Evolutionary conservation across 495 filamentous ascomycete species (phyloP).

Genomic region (Pyrenopolyporus hunteri): DNA sequence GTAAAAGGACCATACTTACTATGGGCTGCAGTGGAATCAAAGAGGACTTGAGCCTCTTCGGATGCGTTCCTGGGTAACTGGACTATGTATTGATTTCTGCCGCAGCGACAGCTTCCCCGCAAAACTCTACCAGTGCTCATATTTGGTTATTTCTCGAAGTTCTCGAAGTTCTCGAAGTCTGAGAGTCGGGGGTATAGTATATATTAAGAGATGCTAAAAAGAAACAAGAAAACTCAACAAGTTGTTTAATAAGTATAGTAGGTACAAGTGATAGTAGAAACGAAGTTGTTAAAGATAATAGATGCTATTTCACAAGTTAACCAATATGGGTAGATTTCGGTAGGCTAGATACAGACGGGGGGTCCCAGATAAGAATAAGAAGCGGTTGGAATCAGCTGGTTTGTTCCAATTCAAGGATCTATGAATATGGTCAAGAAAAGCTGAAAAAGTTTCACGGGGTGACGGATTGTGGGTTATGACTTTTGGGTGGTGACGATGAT

Average conservation of each 20-base stretch:
- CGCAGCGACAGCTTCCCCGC: slow-evolving; percentile 80
- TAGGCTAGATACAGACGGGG: too few species aligned
- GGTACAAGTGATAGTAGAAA: too few species aligned
- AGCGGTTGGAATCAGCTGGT: neutral
- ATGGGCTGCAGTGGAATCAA: slow-evolving; percentile 67
- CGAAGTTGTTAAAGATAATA: too few species aligned
- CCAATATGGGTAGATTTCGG: too few species aligned
- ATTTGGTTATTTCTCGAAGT: neutral
- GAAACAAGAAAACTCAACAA: too few species aligned
- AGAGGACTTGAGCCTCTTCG: slow-evolving; percentile 68
- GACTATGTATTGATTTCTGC: slow-evolving; percentile 81
- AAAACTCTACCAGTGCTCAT: slow-evolving; percentile 47
- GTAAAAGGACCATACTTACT: too few species aligned
- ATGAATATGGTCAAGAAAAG: too few species aligned
- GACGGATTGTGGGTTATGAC: too few species aligned
- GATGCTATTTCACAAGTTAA: too few species aligned
- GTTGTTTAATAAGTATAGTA: neutral
- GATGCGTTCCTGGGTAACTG: slow-evolving; percentile 63
- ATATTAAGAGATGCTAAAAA: neutral
- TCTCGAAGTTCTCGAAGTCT: neutral
- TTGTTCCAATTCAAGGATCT: slow-evolving; percentile 17
- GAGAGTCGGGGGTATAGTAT: neutral
- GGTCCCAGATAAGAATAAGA: too few species aligned
- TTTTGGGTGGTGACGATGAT: neutral
- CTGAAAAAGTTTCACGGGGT: too few species aligned